Evolutionary conservation across 192 early-diverging fungal genomes (phyloP).

Genomic region (Coemansia sp.): DNA sequence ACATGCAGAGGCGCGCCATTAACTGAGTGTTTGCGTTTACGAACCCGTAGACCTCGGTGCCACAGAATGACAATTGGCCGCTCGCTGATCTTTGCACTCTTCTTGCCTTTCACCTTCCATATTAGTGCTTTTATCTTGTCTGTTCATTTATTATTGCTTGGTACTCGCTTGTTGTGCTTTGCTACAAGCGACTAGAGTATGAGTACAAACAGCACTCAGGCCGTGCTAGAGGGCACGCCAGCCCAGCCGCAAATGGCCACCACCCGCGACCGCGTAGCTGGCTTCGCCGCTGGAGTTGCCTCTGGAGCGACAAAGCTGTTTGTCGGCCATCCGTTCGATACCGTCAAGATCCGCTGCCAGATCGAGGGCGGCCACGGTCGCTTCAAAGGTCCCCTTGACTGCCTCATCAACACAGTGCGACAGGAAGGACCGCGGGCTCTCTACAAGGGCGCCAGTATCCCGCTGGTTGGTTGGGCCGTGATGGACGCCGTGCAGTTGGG

Average conservation of each 20-base stretch:
- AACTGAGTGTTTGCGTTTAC: background rate
- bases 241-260: conserved; percentile 41
- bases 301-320: conserved; percentile 78
- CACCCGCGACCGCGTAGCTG: conserved; percentile 59
- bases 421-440: conserved; percentile 76
- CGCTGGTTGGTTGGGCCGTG: conserved; percentile 87
- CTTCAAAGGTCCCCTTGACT: conserved; percentile 75
- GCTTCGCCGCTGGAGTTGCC: conserved; percentile 72
- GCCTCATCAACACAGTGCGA: conserved; percentile 65
- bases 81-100: background rate
- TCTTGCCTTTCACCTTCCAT: background rate
- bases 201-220: conserved; percentile 3
- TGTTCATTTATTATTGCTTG: background rate
- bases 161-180: background rate
- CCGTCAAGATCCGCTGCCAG: conserved; percentile 81
- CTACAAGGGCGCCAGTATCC: conserved; percentile 93
- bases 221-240: conserved; percentile 4
- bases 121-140: background rate
- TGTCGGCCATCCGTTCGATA: conserved; percentile 87
- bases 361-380: conserved; percentile 67
- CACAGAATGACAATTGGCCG: background rate
- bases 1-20: background rate
- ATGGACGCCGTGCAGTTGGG: conserved; percentile 83
- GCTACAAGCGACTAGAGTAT: conserved; percentile 9
- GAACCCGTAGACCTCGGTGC: background rate